A percentile compares a stretch with the other conserved stretches of the same genome.
Conservation (phyloP, 108 stramenopile genomes). For the Nitzschia putrida region DNA sequence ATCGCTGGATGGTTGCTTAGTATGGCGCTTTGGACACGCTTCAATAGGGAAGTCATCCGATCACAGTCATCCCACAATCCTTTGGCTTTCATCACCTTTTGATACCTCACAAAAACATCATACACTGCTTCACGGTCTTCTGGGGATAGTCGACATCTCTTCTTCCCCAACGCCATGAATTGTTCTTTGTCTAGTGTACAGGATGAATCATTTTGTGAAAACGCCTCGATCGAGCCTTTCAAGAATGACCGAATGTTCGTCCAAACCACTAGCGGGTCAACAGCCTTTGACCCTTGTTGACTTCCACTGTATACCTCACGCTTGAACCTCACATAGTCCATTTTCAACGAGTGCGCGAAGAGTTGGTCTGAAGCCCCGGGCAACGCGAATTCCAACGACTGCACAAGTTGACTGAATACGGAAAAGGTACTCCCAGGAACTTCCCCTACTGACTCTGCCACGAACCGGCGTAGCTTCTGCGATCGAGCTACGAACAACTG, state of each 20-base stretch:
- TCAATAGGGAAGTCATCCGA: conserved; percentile 31
- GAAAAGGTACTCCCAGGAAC: neutral
- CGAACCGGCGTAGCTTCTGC: neutral
- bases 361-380: no score
- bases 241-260: conserved; percentile 58
- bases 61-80: conserved; percentile 60
- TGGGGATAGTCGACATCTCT: conserved; percentile 43
- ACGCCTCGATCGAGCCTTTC: conserved; percentile 68
- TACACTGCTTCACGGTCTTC: conserved; percentile 37
- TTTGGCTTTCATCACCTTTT: conserved; percentile 25
- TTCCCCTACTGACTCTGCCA: neutral
- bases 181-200: conserved; percentile 28
- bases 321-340: no score
- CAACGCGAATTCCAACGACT: no score
- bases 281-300: no score
- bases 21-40: neutral
- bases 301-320: no score
- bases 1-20: neutral
- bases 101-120: conserved; percentile 46
- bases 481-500: conserved; percentile 56
- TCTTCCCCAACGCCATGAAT: conserved; percentile 47
- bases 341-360: no score
- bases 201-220: conserved; percentile 5
- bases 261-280: conserved; percentile 55
- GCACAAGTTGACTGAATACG: no score